phyloP scores from a whole-genome alignment of 1,284 basidiomycete species.

The Leccinum variabile region DNA sequence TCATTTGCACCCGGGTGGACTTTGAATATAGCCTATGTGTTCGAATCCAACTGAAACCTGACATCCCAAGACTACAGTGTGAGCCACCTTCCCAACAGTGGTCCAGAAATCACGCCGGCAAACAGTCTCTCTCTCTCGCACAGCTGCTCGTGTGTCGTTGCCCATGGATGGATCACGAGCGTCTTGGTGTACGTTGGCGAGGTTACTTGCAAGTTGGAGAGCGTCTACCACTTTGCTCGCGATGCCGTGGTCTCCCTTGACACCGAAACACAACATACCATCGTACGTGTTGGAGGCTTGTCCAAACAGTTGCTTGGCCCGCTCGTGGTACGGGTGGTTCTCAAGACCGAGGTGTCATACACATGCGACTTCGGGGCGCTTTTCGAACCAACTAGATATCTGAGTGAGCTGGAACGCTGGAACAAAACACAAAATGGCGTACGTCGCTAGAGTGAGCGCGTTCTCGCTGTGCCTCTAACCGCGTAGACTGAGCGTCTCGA shows the following conservation, averaged over 20 bases:
- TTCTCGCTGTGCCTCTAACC: constrained; percentile 77
- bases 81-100: background rate
- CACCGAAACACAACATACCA: constrained; percentile 81
- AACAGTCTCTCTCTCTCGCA: constrained; percentile 64
- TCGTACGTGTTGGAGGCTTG: constrained; percentile 64
- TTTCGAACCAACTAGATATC: constrained; percentile 56
- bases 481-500: constrained; percentile 84
- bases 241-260: constrained; percentile 57
- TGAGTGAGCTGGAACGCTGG: background rate
- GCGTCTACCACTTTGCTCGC: constrained; percentile 75
- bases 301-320: constrained; percentile 61
- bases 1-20: no score
- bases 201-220: constrained; percentile 72
- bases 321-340: constrained; percentile 61
- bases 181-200: constrained; percentile 87
- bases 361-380: constrained; percentile 75
- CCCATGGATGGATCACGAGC: constrained; percentile 79
- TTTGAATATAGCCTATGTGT: no score
- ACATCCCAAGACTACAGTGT: no score
- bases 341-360: constrained; percentile 80
- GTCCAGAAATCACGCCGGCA: constrained; percentile 80
- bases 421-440: constrained; percentile 15
- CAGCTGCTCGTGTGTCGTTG: constrained; percentile 84
- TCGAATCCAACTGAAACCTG: constrained; percentile 67
- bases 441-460: constrained; percentile 71